Evolutionary conservation across 2,329 filamentous ascomycete species (phyloP).

Genomic region (Penicillium sp.): DNA sequence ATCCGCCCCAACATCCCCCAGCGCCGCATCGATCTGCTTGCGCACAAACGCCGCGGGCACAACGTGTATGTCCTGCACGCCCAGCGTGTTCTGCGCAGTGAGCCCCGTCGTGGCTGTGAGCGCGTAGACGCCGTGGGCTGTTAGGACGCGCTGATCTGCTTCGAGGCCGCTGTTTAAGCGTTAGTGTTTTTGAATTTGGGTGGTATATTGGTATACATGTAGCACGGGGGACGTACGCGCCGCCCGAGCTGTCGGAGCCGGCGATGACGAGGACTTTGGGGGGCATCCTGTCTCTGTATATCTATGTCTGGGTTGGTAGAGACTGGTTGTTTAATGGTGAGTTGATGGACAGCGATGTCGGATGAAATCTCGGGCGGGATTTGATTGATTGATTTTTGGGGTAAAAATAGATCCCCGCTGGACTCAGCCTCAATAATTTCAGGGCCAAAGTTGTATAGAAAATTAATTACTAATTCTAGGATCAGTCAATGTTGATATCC

Average conservation of each 20-base stretch:
- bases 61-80: slow-evolving; percentile 75
- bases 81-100: slow-evolving; percentile 91
- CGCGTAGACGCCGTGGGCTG: slow-evolving; percentile 87
- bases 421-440: too few species aligned
- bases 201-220: too few species aligned
- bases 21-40: slow-evolving; percentile 79
- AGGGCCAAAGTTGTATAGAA: too few species aligned
- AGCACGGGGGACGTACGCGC: slow-evolving; percentile 60
- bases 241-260: slow-evolving; percentile 85
- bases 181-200: not conserved
- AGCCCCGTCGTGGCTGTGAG: slow-evolving; percentile 94
- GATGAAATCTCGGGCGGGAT: not conserved
- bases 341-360: not conserved
- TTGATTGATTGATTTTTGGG: too few species aligned
- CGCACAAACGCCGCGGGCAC: slow-evolving; percentile 73
- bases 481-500: too few species aligned
- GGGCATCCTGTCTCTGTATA: slow-evolving; percentile 23
- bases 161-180: slow-evolving; percentile 69
- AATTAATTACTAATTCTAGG: too few species aligned
- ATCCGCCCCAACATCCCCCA: slow-evolving; percentile 81
- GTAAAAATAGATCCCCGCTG: too few species aligned
- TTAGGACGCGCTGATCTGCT: slow-evolving; percentile 91
- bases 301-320: not conserved
- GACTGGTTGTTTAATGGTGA: not conserved
- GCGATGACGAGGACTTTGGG: slow-evolving; percentile 72